Percentiles rank a stretch among this genome's conserved stretches.
Conservation (phyloP, 2,329 filamentous ascomycete genomes). For the Kalmusia sp. region DNA sequence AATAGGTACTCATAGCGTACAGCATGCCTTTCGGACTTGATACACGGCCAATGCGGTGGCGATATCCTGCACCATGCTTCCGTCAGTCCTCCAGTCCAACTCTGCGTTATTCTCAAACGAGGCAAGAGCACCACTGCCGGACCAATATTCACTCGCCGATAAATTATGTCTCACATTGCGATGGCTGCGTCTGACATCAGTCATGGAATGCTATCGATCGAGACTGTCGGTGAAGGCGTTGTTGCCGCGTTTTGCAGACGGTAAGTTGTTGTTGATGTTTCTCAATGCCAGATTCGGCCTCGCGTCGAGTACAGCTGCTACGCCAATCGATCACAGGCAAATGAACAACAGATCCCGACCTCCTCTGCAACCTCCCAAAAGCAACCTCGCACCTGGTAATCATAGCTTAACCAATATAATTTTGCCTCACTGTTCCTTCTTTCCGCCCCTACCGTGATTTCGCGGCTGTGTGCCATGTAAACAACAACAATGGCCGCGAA, state of each 20-base stretch:
- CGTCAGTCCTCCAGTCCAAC: conserved; percentile 33
- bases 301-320: conserved; percentile 36
- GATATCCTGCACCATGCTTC: conserved; percentile 21
- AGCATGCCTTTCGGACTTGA: conserved; percentile 24
- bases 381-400: conserved; percentile 32
- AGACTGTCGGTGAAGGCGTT: conserved; percentile 23
- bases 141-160: conserved; percentile 37
- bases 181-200: conserved; percentile 24
- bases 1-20: conserved; percentile 29
- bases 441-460: conserved; percentile 22
- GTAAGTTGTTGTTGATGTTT: conserved; percentile 37
- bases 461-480: conserved; percentile 19
- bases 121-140: conserved; percentile 35
- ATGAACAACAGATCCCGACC: conserved; percentile 43
- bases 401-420: conserved; percentile 39
- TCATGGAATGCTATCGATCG: conserved; percentile 19
- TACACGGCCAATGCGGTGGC: conserved; percentile 32
- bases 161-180: conserved; percentile 36
- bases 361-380: conserved; percentile 33
- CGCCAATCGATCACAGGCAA: conserved; percentile 36
- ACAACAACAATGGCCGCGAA: conserved; percentile 27
- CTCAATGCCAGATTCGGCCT: conserved; percentile 30
- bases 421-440: conserved; percentile 26
- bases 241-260: conserved; percentile 25
- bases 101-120: conserved; percentile 36